Evolutionary conservation across 768 basidiomycete species (phyloP).

Genomic region (Inosperma sp.): DNA sequence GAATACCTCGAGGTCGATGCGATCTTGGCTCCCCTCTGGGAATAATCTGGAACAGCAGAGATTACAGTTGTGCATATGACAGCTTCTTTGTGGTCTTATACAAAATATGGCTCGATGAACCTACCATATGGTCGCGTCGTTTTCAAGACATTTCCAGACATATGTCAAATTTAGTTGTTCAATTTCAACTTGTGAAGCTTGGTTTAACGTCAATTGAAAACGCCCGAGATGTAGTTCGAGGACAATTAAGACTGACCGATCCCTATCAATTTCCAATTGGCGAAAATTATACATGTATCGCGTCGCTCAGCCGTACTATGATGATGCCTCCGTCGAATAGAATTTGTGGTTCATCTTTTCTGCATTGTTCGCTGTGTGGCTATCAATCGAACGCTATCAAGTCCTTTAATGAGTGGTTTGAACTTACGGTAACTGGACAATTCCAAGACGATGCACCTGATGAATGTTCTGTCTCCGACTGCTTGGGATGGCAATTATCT

Average conservation of each 20-base stretch:
- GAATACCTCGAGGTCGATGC: neutral
- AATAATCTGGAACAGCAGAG: constrained; percentile 8
- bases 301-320: neutral
- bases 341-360: neutral
- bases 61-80: constrained; percentile 19
- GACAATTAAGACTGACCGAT: neutral
- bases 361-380: neutral
- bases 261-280: constrained; percentile 4
- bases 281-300: neutral
- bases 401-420: no score
- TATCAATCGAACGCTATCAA: no score
- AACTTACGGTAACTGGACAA: no score
- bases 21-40: neutral
- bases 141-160: neutral
- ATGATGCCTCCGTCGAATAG: neutral
- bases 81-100: constrained; percentile 5
- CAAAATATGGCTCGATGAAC: constrained; percentile 7
- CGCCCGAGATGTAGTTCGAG: neutral
- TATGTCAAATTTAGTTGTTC: neutral
- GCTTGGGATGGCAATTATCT: no score
- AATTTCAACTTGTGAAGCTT: neutral
- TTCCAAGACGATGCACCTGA: no score
- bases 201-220: neutral
- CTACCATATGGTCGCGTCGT: neutral
- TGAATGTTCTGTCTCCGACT: no score